Conservation (phyloP, 2,329 filamentous ascomycete species). For the Colletotrichum lindemuthianum region DNA sequence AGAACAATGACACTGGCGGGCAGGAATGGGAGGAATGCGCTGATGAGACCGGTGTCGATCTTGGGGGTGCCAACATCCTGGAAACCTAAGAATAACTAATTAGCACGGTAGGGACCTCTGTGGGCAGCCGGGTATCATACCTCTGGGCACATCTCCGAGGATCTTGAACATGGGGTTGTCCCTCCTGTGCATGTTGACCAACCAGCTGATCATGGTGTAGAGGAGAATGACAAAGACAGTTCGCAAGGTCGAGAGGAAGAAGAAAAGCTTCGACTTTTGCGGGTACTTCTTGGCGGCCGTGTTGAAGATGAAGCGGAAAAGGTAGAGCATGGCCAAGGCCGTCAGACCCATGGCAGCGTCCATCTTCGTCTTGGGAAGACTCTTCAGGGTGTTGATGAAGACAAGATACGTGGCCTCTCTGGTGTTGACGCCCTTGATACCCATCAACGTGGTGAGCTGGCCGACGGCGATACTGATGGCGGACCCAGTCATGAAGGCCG, state of each 20-base stretch:
- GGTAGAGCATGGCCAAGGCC: slow-evolving; percentile 80
- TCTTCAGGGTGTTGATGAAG: slow-evolving; percentile 83
- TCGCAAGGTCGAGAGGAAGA: slow-evolving; percentile 90
- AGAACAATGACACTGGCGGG: slow-evolving; percentile 93
- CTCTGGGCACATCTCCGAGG: slow-evolving; percentile 80
- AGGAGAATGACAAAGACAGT: slow-evolving; percentile 92
- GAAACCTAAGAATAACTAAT: slow-evolving; percentile 67
- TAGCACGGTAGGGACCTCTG: neutral
- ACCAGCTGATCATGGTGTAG: slow-evolving; percentile 90
- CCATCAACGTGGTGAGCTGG: slow-evolving; percentile 84
- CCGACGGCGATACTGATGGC: slow-evolving; percentile 88
- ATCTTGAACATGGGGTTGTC: slow-evolving; percentile 77
- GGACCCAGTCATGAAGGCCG: slow-evolving; percentile 96
- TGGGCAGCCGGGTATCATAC: slow-evolving; percentile 45
- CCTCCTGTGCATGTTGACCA: slow-evolving; percentile 77
- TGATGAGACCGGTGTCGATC: slow-evolving; percentile 74
- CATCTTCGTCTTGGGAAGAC: slow-evolving; percentile 72
- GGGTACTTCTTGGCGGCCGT: slow-evolving; percentile 76
- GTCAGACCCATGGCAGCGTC: slow-evolving; percentile 92
- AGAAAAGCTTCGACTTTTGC: slow-evolving; percentile 76
- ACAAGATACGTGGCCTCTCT: slow-evolving; percentile 83
- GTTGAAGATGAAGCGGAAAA: slow-evolving; percentile 74
- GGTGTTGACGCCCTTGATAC: slow-evolving; percentile 78
- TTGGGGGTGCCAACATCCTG: slow-evolving; percentile 78
- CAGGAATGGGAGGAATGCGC: slow-evolving; percentile 74